Evolutionary conservation across 2,329 filamentous ascomycete genomes (phyloP), one percentile per base, ranked within the genome.

Genomic region (Colletotrichum magnum): DNA sequence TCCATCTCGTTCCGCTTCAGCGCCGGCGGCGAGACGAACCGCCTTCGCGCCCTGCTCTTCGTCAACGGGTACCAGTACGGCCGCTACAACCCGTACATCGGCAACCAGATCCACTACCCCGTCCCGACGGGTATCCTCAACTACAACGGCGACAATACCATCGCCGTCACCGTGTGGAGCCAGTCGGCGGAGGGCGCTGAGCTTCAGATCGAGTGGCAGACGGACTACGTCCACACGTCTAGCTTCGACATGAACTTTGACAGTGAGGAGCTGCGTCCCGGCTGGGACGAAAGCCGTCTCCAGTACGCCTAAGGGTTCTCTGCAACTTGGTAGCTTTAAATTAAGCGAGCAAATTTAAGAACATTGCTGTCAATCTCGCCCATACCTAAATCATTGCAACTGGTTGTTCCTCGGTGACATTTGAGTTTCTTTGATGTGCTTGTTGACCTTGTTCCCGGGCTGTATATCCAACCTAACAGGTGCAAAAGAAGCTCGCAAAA

Each of bases 11-110:
- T 91, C 73, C 79, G 83, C 3, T 78, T 91, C 2, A 83, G 82
- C 0, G 84, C 86, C 0, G 80, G 84, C n/a, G 72, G 68, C 15
- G 76, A 78, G 70, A 78, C 74, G 21, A 82, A 83, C 72, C 78
- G 75, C 18, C 71, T 82, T 3, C 82, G 89, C 12, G 86, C 84
- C 0, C 83, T 89, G 72, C 75, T 91, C 2, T 91, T 88, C 64
- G 84, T 91, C n/a, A 91, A 91, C 64, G 89, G 89, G 0, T 91
- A 90, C 73, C 88, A 90, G 74, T 91, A 89, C 72, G 89, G 86
- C 2, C 83, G 87, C 7, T 91, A 86, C 73, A 86, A 87, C 68
- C 88, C 89, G 0, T 84, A 86, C 58, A 88, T 91, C 47, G 89
- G 89, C 0, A 87, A 89, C 54, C 89, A 91, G 78, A 81, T 86